Conservation (phyloP, 169 alveolate genomes). For the Plasmodium fragile region DNA sequence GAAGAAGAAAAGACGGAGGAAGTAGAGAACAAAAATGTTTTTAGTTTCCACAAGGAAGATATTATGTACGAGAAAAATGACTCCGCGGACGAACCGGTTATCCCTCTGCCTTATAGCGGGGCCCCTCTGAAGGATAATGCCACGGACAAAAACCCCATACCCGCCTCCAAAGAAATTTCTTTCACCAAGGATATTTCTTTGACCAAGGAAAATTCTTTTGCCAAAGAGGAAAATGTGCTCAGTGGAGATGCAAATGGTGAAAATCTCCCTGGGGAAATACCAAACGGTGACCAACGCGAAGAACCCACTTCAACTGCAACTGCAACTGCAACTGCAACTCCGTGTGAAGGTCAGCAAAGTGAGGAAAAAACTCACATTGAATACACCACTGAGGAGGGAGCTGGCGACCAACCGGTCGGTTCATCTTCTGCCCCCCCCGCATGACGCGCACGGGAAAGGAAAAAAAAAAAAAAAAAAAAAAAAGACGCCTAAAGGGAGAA, state of each 20-base stretch:
- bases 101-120: conserved; percentile 61
- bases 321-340: too few species aligned
- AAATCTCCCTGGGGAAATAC: not conserved
- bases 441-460: not conserved
- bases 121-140: conserved; percentile 39
- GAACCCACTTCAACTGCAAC: too few species aligned
- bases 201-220: too few species aligned
- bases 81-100: conserved; percentile 59
- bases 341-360: not conserved
- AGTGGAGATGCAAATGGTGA: not conserved
- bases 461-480: too few species aligned
- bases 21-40: conserved; percentile 19
- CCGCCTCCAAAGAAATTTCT: not conserved
- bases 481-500: not conserved
- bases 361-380: not conserved
- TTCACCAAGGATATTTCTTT: not conserved
- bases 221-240: not conserved
- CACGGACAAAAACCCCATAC: not conserved
- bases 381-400: not conserved
- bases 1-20: conserved; percentile 43
- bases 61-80: conserved; percentile 62
- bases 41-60: conserved; percentile 25
- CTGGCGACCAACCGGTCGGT: not conserved
- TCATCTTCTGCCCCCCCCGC: not conserved
- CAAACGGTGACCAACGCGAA: not conserved